phyloP scores from a whole-genome alignment of 139 green algal genomes.

The Nannochloris sp. region DNA sequence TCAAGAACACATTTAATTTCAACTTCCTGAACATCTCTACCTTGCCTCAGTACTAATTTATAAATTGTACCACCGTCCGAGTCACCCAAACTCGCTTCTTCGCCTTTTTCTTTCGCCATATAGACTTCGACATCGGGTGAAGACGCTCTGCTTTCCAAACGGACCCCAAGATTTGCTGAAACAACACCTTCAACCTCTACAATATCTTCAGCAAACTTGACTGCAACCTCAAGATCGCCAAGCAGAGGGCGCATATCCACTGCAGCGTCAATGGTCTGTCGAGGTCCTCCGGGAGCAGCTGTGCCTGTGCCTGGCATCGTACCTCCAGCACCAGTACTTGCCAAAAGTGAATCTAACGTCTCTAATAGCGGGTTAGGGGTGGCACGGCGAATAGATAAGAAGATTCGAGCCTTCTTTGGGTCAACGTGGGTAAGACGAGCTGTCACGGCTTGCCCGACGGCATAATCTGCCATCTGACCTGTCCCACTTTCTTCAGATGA shows the following conservation, averaged over 20 bases:
- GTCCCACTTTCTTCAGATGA: too few relatives aligned
- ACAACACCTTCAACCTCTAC: not conserved
- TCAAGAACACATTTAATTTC: not conserved
- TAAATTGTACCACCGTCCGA: not conserved
- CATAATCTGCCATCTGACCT: not conserved
- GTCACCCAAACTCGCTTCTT: not conserved
- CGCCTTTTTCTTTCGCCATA: not conserved
- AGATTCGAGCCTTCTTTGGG: constrained; percentile 10
- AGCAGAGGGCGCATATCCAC: constrained; percentile 17
- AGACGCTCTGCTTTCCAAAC: constrained; percentile 22
- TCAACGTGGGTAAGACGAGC: constrained; percentile 20
- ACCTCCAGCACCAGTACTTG: not conserved
- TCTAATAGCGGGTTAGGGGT: constrained; percentile 21
- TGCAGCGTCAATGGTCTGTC: not conserved
- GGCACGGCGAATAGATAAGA: constrained; percentile 14
- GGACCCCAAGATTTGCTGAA: not conserved
- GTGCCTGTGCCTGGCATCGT: too few relatives aligned
- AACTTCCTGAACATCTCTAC: constrained; percentile 21
- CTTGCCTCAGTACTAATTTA: constrained; percentile 19
- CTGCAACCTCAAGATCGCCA: constrained; percentile 25
- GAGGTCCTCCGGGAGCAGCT: not conserved
- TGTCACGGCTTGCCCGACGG: constrained; percentile 3
- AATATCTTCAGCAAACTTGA: constrained; percentile 5
- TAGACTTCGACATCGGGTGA: constrained; percentile 25
- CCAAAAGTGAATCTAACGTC: constrained; percentile 23